Evolutionary conservation across 2,329 filamentous ascomycete genomes (phyloP), one percentile per base, ranked within the genome.

Genomic region (Exophiala spinifera): DNA sequence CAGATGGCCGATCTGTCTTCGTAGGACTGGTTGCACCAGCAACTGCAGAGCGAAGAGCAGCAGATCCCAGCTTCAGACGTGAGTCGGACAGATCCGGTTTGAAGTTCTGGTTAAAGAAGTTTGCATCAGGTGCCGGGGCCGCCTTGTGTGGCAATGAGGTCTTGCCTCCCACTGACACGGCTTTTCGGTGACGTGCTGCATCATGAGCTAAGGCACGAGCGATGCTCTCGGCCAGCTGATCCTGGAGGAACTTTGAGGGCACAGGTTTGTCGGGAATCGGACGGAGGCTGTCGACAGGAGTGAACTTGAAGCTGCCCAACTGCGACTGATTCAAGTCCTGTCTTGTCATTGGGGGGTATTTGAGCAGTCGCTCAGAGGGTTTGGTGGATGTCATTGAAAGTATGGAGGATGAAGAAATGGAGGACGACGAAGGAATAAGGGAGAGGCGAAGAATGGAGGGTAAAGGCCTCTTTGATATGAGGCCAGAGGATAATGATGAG

Each of bases 281-380:
- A 23, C 46, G 39, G 7, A 57, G 46, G 21, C 45, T 58, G 52
- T 62, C 61, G 21, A 61, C 58, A 3, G 60, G 62, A 23, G 55
- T 61, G 49, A 64, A 63, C 28, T 64, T 64, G 61, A 64, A 64
- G 47, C 60, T 62, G 34, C 62, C 62, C 36, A 64, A 53, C 39
- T 64, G 62, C 20, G 54, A 55, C 46, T 64, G 62, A 31, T 61
- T 62, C 19, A 64, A 55, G 49, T 64, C 61, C 45, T 64, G 62
- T 47, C 62, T 45, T 51, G 63, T 61, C 59, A 64, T 63, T 28
- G 51, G 50, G 39, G 59, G 62, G 28, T 64, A 63, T 21, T 55
- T 64, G 55, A 60, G 53, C 31, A 55, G 51, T 23, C 52, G 51
- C 40, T 57, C 51, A 47, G 46, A 43, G n/a, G 47, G 42, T n/a